Percentiles rank a stretch among this genome's conserved stretches.
These are phyloP conservation scores for Epichloe gansuensis DNA, from an alignment of 2,329 filamentous ascomycete species.

Conservation along the genomic window DNA sequence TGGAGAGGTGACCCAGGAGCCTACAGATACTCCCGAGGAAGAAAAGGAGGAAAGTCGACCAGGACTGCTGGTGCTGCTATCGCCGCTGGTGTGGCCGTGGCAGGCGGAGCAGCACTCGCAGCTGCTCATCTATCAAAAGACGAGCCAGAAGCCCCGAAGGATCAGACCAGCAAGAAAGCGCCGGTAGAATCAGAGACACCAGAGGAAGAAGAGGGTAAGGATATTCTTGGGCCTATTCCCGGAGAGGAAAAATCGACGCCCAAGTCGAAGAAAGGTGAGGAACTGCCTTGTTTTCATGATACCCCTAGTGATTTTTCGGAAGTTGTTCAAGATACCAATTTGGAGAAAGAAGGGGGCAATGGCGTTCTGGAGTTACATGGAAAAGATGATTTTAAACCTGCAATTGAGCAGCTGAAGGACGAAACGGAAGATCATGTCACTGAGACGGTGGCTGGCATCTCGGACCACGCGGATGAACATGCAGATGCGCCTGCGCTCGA, in stretches of 20 bases:
- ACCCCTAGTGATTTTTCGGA: constrained; percentile 23
- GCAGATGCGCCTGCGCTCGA: neutral
- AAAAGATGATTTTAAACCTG: neutral
- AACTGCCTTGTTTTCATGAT: constrained; percentile 24
- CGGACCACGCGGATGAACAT: neutral
- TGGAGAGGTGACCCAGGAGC: neutral
- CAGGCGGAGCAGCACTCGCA: constrained; percentile 4
- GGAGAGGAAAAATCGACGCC: constrained; percentile 20
- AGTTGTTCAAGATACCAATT: constrained; percentile 16
- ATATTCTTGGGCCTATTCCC: constrained; percentile 26
- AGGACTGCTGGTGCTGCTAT: constrained; percentile 1
- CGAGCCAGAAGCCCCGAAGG: neutral
- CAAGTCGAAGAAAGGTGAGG: constrained; percentile 31
- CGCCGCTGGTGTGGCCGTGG: neutral
- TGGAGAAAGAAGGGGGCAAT: constrained; percentile 13
- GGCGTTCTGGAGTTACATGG: neutral
- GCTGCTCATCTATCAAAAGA: neutral
- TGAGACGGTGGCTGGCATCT: neutral
- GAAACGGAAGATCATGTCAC: neutral
- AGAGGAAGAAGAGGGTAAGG: constrained; percentile 26
- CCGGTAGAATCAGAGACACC: constrained; percentile 11
- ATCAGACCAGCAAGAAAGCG: neutral
- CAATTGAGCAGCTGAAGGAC: neutral
- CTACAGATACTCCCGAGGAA: neutral
- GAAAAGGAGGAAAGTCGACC: neutral